Base-by-base conservation (phyloP, 345 rosid genomes). In the Litchi chinensis region DNA sequence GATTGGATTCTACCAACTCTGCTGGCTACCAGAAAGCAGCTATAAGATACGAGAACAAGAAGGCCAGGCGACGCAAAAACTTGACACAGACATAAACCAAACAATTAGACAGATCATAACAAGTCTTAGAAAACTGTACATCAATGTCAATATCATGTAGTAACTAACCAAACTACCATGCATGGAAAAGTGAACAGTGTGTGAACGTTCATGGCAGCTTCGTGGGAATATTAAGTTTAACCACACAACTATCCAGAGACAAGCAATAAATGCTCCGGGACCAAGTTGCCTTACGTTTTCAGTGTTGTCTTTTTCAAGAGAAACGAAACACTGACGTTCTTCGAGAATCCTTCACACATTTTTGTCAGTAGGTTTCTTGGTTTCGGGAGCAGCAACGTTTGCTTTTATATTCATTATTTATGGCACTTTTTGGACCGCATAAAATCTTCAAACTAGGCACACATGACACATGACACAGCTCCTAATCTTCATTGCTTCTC, bases 321-420 rank as follows among this genome's bases (percentile, higher is more conserved):
- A 44, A 15, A 22, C 6, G 24, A 71, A 54, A 75, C 52, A 60
- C 28, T 18, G 80, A 83, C 83, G 76, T 79, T 74, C 76, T 60
- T 43, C 72, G 67, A 79, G 76, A 86, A 70, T 88, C 86, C 86
- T 73, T 78, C 85, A 87, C 88, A 76, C 46, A 72, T 78, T 79
- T 44, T 24, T 41, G 65, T 46, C 79, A 63, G 65, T 26, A 21
- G 43, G 19, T 48, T 75, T 68, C 76, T 44, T 26, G 76, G 75
- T 66, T 52, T 67, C 46, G 26, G 71, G 67, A 69, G 86, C 80
- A 50, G 83, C 85, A 80, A 28, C 74, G 65, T 48, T 22, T 43
- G 64, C 84, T 77, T 65, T 71, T 16, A 10, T 4, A 26, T 8
- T 71, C 3, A 44, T 50, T 72, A 48, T 24, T 15, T 54, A 76